These are phyloP conservation scores for Madurella fahalii DNA, from an alignment of 2,329 filamentous ascomycete species.

Conservation along the genomic window DNA sequence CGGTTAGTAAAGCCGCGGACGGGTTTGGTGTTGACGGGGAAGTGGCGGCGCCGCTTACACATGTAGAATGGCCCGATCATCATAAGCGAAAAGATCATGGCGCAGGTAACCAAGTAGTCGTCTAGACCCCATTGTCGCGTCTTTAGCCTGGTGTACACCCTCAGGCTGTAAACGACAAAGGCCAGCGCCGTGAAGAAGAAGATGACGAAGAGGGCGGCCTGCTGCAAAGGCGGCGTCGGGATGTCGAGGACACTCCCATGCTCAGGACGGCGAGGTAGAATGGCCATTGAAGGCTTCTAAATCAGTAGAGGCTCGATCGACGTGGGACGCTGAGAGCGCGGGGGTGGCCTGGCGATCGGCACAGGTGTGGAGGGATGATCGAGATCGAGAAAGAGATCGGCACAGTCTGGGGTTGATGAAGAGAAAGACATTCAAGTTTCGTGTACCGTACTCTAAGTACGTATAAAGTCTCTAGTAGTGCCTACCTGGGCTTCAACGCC, in stretches of 20 bases:
- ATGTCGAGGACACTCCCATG: slow-evolving; percentile 12
- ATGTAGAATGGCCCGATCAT: slow-evolving; percentile 21
- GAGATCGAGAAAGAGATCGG: not conserved
- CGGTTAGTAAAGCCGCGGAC: no score
- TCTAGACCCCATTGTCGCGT: slow-evolving; percentile 25
- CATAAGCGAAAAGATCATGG: slow-evolving; percentile 25
- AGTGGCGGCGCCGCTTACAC: slow-evolving; percentile 9
- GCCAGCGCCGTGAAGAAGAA: slow-evolving; percentile 28
- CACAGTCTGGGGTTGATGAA: not conserved
- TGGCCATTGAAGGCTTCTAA: not conserved
- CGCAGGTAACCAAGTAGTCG: slow-evolving; percentile 25
- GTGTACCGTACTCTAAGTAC: not conserved
- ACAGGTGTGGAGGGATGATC: not conserved
- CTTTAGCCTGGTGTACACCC: slow-evolving; percentile 19
- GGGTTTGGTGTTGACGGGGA: no score
- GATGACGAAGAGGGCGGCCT: slow-evolving; percentile 22
- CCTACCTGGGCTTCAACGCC: not conserved
- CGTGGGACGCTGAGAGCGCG: not conserved
- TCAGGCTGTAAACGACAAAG: slow-evolving; percentile 20
- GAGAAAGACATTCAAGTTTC: not conserved
- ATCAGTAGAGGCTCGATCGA: not conserved
- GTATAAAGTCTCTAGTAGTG: not conserved
- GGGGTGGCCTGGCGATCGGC: not conserved
- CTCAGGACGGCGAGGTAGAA: slow-evolving; percentile 13
- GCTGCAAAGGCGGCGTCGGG: slow-evolving; percentile 18